Evolutionary conservation across 257 asterid genomes (phyloP), one percentile per base, ranked within the genome.

Genomic region (Solanum ossicruentum): DNA sequence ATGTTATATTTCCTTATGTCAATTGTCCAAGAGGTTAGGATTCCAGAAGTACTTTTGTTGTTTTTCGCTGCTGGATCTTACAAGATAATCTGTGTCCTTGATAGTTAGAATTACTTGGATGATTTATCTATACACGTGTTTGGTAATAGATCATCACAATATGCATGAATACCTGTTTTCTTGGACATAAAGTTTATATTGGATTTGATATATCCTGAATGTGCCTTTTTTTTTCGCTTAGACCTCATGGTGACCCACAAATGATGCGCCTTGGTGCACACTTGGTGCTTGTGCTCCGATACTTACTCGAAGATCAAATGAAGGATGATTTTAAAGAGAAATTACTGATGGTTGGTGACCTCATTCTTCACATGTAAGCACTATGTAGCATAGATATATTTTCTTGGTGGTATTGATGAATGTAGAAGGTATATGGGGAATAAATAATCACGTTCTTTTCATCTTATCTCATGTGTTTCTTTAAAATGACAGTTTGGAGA

Each of bases 211-310:
- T 87, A 47, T 87, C 86, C 75, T 85, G 81, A 80, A 47, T 71
- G 54, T 86, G 87, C 73, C 43, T 60, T 65, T 32, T 85, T 26
- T 55, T 85, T 87, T 41, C 63, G 85, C 86, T 78, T 95, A 97
- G 98, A 94, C 98, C 98, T 85, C 98, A 95, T 88, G 99, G 99
- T n/a, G 99, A 97, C 87, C 98, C 99, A 36, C 98, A 97, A 86
- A 94, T 97, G 98, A 95, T 97, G 95, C 98, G 98, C 73, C 94
- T 95, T 89, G 98, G 99, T 87, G 99, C 99, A 80, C 99, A 97
- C 90, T 89, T 95, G 86, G 99, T 95, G 87, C 93, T 97, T 90
- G 98, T 97, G 72, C 93, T 97, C 81, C 91, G 99, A 86, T 91
- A 90, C 91, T 89, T 97, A 85, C 97, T 91, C 72, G 94, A 87